Evolutionary conservation across 805 yeast genomes (phyloP).

Genomic region (Candida andamanensis): DNA sequence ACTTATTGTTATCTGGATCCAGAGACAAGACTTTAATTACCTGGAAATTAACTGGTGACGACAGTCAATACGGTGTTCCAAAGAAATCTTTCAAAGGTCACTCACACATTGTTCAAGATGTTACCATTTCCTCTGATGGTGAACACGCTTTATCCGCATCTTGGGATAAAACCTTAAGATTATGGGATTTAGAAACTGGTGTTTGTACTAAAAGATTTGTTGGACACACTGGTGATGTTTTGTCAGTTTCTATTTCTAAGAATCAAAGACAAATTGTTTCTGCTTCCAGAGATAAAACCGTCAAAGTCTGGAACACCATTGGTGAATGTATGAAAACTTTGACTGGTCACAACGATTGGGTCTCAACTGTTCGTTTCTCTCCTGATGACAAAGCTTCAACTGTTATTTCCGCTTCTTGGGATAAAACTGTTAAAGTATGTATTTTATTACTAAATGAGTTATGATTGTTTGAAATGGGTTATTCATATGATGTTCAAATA

Average conservation of each 20-base stretch:
- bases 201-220: constrained; percentile 90
- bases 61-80: constrained; percentile 92
- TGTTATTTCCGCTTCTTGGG: constrained; percentile 98
- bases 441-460: constrained; percentile 1
- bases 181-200: constrained; percentile 96
- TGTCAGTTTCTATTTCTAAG: constrained; percentile 93
- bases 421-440: constrained; percentile 98
- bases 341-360: constrained; percentile 98
- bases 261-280: constrained; percentile 97
- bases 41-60: constrained; percentile 95
- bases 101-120: constrained; percentile 98
- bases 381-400: constrained; percentile 71
- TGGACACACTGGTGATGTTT: constrained; percentile 97
- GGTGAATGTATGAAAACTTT: constrained; percentile 96
- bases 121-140: constrained; percentile 96
- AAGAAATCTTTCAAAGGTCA: constrained; percentile 96
- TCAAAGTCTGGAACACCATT: constrained; percentile 98
- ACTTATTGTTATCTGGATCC: constrained; percentile 94
- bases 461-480: not conserved
- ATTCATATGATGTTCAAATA: constrained; percentile 41
- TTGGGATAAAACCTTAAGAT: constrained; percentile 99
- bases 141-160: constrained; percentile 97
- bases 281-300: constrained; percentile 98
- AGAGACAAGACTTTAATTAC: constrained; percentile 98
- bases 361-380: constrained; percentile 94